These are phyloP conservation scores for Exophiala viscosa DNA, from an alignment of 2,329 filamentous ascomycete species.

Conservation along the genomic window DNA sequence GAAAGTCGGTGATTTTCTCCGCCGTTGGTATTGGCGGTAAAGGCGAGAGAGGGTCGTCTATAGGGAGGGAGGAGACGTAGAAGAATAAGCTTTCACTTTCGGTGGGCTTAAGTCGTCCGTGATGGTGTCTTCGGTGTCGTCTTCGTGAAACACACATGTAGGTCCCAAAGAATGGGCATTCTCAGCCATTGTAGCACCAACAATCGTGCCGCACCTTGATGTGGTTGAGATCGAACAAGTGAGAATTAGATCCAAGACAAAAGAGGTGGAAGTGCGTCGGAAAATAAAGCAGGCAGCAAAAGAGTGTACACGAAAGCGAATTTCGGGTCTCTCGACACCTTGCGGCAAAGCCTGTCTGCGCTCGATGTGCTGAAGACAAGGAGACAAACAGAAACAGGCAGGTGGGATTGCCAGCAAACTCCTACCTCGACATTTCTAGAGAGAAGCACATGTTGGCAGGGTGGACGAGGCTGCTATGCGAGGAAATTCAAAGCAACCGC, in stretches of 20 bases:
- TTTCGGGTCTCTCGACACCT: too few relatives aligned
- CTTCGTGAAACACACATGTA: slow-evolving; percentile 51
- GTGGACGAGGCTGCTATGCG: not conserved
- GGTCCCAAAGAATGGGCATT: slow-evolving; percentile 57
- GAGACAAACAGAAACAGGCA: not conserved
- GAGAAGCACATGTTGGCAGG: slow-evolving; percentile 12
- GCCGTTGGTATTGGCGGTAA: slow-evolving; percentile 52
- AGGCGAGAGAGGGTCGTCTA: slow-evolving; percentile 82
- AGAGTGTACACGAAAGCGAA: too few relatives aligned
- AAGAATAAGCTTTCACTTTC: slow-evolving; percentile 67
- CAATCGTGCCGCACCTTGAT: too few relatives aligned
- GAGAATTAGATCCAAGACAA: too few relatives aligned
- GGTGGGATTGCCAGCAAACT: slow-evolving; percentile 2
- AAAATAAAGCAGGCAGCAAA: too few relatives aligned
- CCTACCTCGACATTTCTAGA: slow-evolving; percentile 1
- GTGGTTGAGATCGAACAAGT: too few relatives aligned
- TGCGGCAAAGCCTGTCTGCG: too few relatives aligned
- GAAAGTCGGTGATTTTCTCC: slow-evolving; percentile 48
- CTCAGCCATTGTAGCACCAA: slow-evolving; percentile 36
- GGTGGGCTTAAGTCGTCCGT: slow-evolving; percentile 50
- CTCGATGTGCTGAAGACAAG: not conserved
- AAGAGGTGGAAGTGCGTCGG: too few relatives aligned
- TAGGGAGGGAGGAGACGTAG: slow-evolving; percentile 74
- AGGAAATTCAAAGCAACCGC: slow-evolving; percentile 1
- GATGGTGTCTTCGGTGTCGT: slow-evolving; percentile 11